Evolutionary conservation across 2,329 filamentous ascomycete species (phyloP), one percentile per base, ranked within the genome.

Genomic region (Ambrosiella xylebori): DNA sequence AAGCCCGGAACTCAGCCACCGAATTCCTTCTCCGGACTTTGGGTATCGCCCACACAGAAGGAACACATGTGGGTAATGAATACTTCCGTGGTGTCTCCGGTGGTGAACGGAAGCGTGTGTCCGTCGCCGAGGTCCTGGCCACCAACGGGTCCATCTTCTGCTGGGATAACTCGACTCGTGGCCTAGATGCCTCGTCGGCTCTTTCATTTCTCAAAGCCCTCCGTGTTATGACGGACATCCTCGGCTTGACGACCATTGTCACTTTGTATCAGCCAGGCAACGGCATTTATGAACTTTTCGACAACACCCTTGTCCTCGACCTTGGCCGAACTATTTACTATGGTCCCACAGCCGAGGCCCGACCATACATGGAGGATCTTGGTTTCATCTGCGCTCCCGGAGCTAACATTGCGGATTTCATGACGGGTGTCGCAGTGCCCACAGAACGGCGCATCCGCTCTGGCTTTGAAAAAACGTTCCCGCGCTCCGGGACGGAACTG

Each of bases 381-480:
- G 86, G 86, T 0, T 90, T 88, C 63, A 73, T 79, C 13, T 87
- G 84, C 64, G 84, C 85, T 0, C 76, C 80, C 19, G 77, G 85
- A 12, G 80, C 83, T 76, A 88, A 84, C 0, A 83, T 82, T 0
- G 81, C 73, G 15, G 86, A 91, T 66, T 91, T 90, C 68, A 70
- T 90, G 39, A 90, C 54, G 19, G 44, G 54, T 49, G 44, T 56
- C 2, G 83, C 79, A 0, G 80, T 82, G 0, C 79, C 84, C 0
- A 81, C 80, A 0, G 86, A 89, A 66, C 76, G 87, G 54, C 74
- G 77, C 35, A 81, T 88, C 65, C 74, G 64, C 1, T 59, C 66
- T 0, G 73, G 68, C 0, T 67, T 66, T 51, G 68, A 73, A 56
- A 62, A 66, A 53, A 66, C 62, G 0, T 76, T 76, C 56, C 76